Percentiles rank a stretch among this genome's conserved stretches.
These are phyloP conservation scores for Helicocarpus griseus DNA, from an alignment of 2,329 filamentous ascomycete species.

Conservation along the genomic window DNA sequence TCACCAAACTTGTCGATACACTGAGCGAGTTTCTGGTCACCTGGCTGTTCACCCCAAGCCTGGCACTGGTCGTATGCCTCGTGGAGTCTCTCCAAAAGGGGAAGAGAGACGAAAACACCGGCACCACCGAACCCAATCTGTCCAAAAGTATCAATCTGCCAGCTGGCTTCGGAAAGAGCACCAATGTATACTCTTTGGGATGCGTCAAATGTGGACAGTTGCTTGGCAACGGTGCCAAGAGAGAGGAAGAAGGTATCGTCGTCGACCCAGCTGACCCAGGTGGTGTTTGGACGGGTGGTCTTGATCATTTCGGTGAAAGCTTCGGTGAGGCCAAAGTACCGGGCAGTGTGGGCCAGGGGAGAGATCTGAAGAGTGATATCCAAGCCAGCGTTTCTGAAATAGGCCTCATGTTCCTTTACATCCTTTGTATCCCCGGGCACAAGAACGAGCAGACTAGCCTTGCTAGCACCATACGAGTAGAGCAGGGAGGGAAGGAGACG, in stretches of 20 bases:
- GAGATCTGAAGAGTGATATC: conserved; percentile 31
- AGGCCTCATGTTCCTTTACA: conserved; percentile 29
- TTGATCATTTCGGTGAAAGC: conserved; percentile 31
- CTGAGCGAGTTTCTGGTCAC: conserved; percentile 36
- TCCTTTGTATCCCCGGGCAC: conserved; percentile 33
- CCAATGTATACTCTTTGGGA: conserved; percentile 36
- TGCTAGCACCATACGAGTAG: conserved; percentile 33
- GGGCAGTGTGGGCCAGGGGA: conserved; percentile 32
- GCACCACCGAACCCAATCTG: conserved; percentile 36
- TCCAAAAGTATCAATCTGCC: conserved; percentile 35
- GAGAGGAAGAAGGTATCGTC: conserved; percentile 37
- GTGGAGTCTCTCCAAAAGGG: conserved; percentile 29
- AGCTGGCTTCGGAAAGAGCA: conserved; percentile 33
- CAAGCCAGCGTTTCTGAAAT: conserved; percentile 33
- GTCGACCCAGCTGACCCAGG: conserved; percentile 35
- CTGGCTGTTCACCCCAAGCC: conserved; percentile 33
- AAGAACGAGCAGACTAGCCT: conserved; percentile 32
- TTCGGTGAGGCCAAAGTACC: conserved; percentile 34
- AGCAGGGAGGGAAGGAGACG: conserved; percentile 31
- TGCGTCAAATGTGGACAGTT: conserved; percentile 30
- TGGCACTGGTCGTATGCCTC: conserved; percentile 33
- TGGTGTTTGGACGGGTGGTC: conserved; percentile 29
- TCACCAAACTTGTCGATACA: conserved; percentile 33
- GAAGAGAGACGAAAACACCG: conserved; percentile 35
- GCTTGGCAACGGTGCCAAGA: conserved; percentile 28